Base-by-base conservation (phyloP, 768 basidiomycete species). In the Lactifluus pinguis region DNA sequence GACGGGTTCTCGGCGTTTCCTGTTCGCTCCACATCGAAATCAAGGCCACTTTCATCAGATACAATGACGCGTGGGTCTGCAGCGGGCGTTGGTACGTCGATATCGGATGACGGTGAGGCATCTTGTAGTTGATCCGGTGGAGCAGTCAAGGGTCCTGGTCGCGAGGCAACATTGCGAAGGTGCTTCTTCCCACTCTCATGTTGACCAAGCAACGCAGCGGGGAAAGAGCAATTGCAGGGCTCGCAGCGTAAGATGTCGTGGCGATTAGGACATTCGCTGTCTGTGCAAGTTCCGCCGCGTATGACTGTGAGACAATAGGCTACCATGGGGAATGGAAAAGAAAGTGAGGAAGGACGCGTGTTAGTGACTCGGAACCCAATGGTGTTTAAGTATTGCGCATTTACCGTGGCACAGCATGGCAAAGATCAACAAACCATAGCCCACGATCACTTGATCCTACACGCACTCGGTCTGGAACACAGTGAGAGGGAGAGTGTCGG, bases 161-260 rank as follows among this genome's bases (percentile, higher is more conserved):
- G 32, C 32, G 45, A 3, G 14, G 55, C 51, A n/a, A 58, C 47
- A 19, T 58, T 57, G 17, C n/a, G 32, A 19, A 62, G 56, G 34
- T 62, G 61, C 6, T 13, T 36, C 39, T 6, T 58, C 34, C 56
- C 47, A 14, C 10, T 54, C 11, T 36, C 9, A 36, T 62, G 61
- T 54, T 53, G 52, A 6, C 7, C 7, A 39, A 53, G 13, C 41
- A 49, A 30, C 5, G 34, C 9, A 11, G 47, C 29, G 19, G 61
- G 52, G 29, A 58, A 58, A 2, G 57, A 42, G 17, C 61, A 57
- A 6, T 58, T 25, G 59, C 71, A 72, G 1, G 51, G 39, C n/a
- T 65, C 49, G 57, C 71, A 72, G 29, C 70, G 59, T 7, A 47
- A 39, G 15, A 63, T 62, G 30, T 69, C 64, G 48, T 72, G 71